Evolutionary conservation across 441 rosid species (phyloP).

Genomic region (Erodium trifolium): DNA sequence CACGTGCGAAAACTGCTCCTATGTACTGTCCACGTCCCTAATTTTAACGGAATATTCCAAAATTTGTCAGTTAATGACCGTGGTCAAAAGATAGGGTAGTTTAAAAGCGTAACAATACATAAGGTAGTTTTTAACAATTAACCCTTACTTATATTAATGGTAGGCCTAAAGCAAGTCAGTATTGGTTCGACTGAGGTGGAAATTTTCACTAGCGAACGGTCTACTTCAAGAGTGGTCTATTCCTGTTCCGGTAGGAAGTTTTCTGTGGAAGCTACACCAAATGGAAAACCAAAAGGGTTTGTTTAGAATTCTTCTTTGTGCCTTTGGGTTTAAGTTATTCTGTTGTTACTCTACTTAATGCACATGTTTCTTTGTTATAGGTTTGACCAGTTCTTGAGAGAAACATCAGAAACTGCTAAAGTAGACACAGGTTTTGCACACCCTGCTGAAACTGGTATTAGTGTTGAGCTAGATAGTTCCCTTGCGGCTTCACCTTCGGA

Average conservation of each 20-base stretch:
- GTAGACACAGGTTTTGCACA: conserved; percentile 22
- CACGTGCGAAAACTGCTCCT: no score
- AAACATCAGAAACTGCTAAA: conserved; percentile 25
- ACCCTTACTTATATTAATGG: background rate
- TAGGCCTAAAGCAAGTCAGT: conserved; percentile 2
- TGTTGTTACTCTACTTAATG: conserved; percentile 20
- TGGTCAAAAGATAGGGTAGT: no score
- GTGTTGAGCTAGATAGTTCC: no score
- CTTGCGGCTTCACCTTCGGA: conserved; percentile 33
- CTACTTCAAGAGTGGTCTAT: conserved; percentile 19
- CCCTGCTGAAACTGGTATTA: conserved; percentile 1
- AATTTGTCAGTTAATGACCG: no score
- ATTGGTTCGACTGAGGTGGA: conserved; percentile 15
- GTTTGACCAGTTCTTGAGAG: conserved; percentile 39
- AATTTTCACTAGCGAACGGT: conserved; percentile 21
- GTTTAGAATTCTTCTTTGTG: conserved; percentile 16
- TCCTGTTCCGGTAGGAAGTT: conserved; percentile 26
- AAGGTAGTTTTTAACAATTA: no score
- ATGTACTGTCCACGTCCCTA: no score
- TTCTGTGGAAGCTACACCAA: conserved; percentile 33
- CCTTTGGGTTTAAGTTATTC: conserved; percentile 10
- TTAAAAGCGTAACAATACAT: no score
- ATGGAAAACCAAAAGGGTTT: conserved; percentile 67
- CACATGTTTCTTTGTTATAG: conserved; percentile 38
- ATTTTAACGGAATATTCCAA: no score